phyloP scores from a whole-genome alignment of 2,329 filamentous ascomycete species.

The Acrocalymma vagum region DNA sequence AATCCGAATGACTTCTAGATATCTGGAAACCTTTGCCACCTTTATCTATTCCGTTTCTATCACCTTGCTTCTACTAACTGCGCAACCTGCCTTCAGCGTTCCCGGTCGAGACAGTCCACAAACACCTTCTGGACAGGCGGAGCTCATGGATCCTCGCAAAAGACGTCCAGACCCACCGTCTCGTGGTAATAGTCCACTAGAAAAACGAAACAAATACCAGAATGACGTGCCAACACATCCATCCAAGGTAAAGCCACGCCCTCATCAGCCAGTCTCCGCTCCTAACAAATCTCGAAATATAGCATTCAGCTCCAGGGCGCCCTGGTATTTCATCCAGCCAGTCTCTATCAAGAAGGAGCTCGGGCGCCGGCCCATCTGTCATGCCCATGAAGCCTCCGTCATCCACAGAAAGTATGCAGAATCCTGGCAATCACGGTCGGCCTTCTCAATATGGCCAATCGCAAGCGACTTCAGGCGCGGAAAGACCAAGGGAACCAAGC shows the following conservation, averaged over 20 bases:
- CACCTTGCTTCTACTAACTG: background rate
- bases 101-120: too few relatives aligned
- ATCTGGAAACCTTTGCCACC: too few relatives aligned
- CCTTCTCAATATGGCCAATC: background rate
- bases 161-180: conserved; percentile 19
- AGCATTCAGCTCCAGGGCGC: conserved; percentile 16
- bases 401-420: conserved; percentile 12
- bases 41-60: too few relatives aligned
- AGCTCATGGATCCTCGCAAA: conserved; percentile 23
- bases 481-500: conserved; percentile 1
- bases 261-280: too few relatives aligned
- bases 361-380: conserved; percentile 8
- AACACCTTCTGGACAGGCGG: background rate
- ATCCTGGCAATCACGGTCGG: conserved; percentile 6
- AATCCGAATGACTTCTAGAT: too few relatives aligned
- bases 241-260: too few relatives aligned
- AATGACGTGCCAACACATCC: too few relatives aligned
- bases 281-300: background rate
- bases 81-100: too few relatives aligned
- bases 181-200: conserved; percentile 27
- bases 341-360: conserved; percentile 19
- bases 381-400: conserved; percentile 9
- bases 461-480: background rate
- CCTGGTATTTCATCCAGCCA: conserved; percentile 5
- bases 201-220: conserved; percentile 21